These are phyloP conservation scores for Gautieria morchelliformis DNA, from an alignment of 768 basidiomycete genomes.

Conservation along the genomic window DNA sequence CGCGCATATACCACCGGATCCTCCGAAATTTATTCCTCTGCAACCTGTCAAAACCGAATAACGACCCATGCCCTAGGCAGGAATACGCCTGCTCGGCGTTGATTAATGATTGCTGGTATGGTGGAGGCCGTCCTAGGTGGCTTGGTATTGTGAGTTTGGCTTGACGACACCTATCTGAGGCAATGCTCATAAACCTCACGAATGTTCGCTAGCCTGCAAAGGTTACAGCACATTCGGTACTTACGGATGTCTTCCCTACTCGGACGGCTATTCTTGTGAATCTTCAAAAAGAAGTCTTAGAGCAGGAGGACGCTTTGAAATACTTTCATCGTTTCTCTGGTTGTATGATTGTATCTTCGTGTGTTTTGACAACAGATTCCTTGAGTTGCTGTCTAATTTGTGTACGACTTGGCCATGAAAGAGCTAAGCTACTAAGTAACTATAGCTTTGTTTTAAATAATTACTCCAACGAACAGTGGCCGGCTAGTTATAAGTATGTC, in stretches of 20 bases:
- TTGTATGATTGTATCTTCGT: background rate
- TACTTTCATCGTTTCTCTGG: slow-evolving; percentile 20
- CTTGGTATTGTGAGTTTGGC: slow-evolving; percentile 64
- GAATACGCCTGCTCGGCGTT: slow-evolving; percentile 98
- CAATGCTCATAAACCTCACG: background rate
- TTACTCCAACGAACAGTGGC: no score
- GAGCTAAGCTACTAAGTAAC: no score
- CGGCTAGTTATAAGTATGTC: no score
- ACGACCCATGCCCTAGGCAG: no score
- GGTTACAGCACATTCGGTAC: slow-evolving; percentile 92
- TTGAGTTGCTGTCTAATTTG: no score
- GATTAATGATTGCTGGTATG: slow-evolving; percentile 90
- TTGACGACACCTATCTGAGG: slow-evolving; percentile 6
- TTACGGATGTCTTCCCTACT: slow-evolving; percentile 67
- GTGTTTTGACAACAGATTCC: background rate
- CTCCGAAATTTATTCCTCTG: no score
- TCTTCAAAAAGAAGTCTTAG: slow-evolving; percentile 84
- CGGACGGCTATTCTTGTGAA: slow-evolving; percentile 97
- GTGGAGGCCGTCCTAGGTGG: slow-evolving; percentile 96
- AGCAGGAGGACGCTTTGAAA: slow-evolving; percentile 88
- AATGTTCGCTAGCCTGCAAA: slow-evolving; percentile 65
- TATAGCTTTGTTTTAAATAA: no score
- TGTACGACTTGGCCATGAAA: no score
- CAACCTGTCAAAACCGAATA: no score
- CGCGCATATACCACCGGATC: no score